phyloP scores from a whole-genome alignment of 2,329 filamentous ascomycete species.

The Claviceps maximensis region DNA sequence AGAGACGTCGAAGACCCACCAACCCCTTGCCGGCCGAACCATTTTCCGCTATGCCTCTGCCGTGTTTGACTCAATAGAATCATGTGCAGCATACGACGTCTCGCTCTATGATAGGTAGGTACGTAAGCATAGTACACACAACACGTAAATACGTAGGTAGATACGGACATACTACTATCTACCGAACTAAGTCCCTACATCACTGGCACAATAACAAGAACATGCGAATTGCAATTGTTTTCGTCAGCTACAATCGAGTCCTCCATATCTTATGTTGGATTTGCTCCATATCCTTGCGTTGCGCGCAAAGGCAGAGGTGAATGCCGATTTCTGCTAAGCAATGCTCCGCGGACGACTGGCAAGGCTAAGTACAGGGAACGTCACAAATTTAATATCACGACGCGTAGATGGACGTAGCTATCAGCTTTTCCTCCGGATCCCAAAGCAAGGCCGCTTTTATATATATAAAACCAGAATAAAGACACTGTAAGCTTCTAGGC shows the following conservation, averaged over 20 bases:
- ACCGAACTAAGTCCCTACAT: too few species aligned
- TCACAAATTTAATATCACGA: not conserved
- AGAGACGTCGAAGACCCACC: slow-evolving; percentile 10
- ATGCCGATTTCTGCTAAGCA: not conserved
- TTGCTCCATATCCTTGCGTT: not conserved
- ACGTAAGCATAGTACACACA: too few species aligned
- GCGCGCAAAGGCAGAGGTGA: not conserved
- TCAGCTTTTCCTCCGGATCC: slow-evolving; percentile 12
- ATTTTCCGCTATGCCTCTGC: slow-evolving; percentile 18
- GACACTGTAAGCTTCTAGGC: slow-evolving; percentile 14
- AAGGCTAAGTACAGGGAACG: slow-evolving; percentile 20
- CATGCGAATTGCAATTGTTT: not conserved
- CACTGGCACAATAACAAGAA: too few species aligned
- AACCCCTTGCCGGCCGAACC: slow-evolving; percentile 14
- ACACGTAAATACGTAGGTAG: too few species aligned
- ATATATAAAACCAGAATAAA: slow-evolving; percentile 15
- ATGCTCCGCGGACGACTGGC: slow-evolving; percentile 14
- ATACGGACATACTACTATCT: too few species aligned
- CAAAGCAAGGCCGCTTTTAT: slow-evolving; percentile 23
- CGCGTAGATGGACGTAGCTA: not conserved
- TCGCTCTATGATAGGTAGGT: too few species aligned
- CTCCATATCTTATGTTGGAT: not conserved
- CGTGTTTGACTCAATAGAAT: too few species aligned
- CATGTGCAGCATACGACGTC: too few species aligned
- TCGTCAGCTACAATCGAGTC: not conserved